Base-by-base conservation (phyloP, 768 basidiomycete species). In the Xerocomus spinulosus region DNA sequence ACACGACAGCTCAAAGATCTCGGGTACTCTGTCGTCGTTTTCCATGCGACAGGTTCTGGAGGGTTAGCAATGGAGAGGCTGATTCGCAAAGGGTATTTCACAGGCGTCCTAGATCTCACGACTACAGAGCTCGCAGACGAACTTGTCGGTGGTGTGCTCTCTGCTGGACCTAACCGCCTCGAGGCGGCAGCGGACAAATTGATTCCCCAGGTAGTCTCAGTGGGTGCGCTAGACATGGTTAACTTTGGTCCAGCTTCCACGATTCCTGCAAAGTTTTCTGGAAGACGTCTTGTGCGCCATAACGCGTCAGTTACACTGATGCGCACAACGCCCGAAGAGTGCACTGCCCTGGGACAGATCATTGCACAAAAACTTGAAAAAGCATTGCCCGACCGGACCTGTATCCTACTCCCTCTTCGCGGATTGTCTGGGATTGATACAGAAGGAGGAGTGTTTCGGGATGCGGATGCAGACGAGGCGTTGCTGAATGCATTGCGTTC, bases 61-160 rank as follows among this genome's bases (percentile, higher is more conserved):
- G 66, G 65, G 2, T 37, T 32, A 14, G 44, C 67, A 30, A 69
- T 69, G 65, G 68, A 67, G 45, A 37, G 55, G 26, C 43, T 69
- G 25, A 54, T 69, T 14, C 42, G 49, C 1, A 50, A 68, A 37
- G 50, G 56, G 2, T 46, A 56, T 14, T 57, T 68, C 20, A 48
- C 33, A 5, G 66, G 62, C 0, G 65, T 67, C 9, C 36, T 67
- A 21, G 62, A 67, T 40, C 44, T 65, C 13, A 68, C 60, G n/a
- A 68, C 63, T 13, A 69, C 66, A 12, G 63, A 67, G 49, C 61
- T 67, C 13, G 67, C 56, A 13, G 63, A 67, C 32, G 60, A 69
- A 42, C 55, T 64, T 23, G 55, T 66, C 33, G 65, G 67, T 4
- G 65, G 60, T 15, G 56, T 62, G 0, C 55, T 68, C 12, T 51